Evolutionary conservation across 768 basidiomycete species (phyloP), one percentile per base, ranked within the genome.

Genomic region (Naganishia randhawae): DNA sequence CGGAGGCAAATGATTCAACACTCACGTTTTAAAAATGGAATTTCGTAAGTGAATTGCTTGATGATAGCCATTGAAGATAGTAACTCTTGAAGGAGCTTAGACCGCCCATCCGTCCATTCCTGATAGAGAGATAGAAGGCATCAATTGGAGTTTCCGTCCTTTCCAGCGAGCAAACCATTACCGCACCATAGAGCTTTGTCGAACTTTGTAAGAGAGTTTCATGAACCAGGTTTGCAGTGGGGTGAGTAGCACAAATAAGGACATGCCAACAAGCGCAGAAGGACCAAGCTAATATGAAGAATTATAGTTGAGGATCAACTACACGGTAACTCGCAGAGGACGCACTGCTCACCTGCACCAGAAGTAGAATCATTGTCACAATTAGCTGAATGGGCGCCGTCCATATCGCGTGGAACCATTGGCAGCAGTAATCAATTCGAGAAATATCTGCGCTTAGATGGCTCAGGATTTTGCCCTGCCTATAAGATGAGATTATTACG

Each of bases 1-100:
- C 0, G 3, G 1, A 7, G 31, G n/a, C n/a, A 57, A 11, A 61
- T 9, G 5, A 39, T 22, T 66, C 65, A 41, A 2, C 5, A 78
- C 83, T 76, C 69, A 87, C 88, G 82, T 69, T 85, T 82, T 50
- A 88, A 77, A 78, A 88, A 89, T 0, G 88, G 86, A 0, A 82
- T 71, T 78, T 90, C 89, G 70, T 88, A 89, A 31, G 85, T 86
- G 75, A 90, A 90, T 73, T 86, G 88, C 76, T 89, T 89, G 64
- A 90, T 85, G n/a, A 88, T 83, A 4, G 86, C 84, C 87, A 89
- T 88, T 1, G 69, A 76, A 82, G 87, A 83, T 11, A 89, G 76
- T 8, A 88, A 83, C 73, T 89, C 88, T 19, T 86, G 82, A n/a
- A 89, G 79, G 0, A 86, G 82, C 74, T 86, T 85, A 2, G 87